Evolutionary conservation across 1,284 basidiomycete genomes (phyloP).

Genomic region (Austroboletus niveus): DNA sequence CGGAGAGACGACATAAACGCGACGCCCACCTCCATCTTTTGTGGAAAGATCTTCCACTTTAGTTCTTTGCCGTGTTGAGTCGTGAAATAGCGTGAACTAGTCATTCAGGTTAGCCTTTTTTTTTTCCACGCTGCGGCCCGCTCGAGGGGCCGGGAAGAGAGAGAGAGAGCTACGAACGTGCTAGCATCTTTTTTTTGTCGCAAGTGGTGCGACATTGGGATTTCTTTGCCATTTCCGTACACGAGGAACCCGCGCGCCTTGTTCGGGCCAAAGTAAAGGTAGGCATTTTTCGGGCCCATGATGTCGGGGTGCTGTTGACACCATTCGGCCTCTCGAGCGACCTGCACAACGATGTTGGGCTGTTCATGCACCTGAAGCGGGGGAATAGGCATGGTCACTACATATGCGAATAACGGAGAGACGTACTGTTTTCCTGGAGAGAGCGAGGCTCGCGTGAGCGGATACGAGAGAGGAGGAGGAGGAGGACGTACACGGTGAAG

Average conservation of each 20-base stretch:
- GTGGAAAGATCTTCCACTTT: constrained; percentile 64
- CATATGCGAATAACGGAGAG: neutral
- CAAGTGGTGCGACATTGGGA: constrained; percentile 55
- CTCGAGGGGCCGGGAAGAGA: neutral
- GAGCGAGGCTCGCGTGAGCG: constrained; percentile 7
- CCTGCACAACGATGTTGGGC: constrained; percentile 59
- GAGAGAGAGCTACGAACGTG: constrained; percentile 45
- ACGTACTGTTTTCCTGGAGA: constrained; percentile 18
- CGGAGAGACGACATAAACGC: too few relatives aligned
- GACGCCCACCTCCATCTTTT: constrained; percentile 59
- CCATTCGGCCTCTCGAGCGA: constrained; percentile 64
- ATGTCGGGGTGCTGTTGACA: constrained; percentile 59
- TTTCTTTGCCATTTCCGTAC: constrained; percentile 61
- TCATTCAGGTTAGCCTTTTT: neutral
- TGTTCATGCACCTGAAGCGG: constrained; percentile 44
- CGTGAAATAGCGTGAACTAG: constrained; percentile 68
- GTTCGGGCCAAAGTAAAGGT: constrained; percentile 68
- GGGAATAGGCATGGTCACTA: neutral
- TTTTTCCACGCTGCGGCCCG: neutral
- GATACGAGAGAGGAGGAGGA: neutral
- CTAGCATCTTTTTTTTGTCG: constrained; percentile 57
- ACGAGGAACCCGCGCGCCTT: constrained; percentile 58
- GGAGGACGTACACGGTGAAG: constrained; percentile 60
- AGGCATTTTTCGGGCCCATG: constrained; percentile 69
- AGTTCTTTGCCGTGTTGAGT: constrained; percentile 62